Conservation (phyloP, 2,329 filamentous ascomycete genomes). For the Xylaria sp. region DNA sequence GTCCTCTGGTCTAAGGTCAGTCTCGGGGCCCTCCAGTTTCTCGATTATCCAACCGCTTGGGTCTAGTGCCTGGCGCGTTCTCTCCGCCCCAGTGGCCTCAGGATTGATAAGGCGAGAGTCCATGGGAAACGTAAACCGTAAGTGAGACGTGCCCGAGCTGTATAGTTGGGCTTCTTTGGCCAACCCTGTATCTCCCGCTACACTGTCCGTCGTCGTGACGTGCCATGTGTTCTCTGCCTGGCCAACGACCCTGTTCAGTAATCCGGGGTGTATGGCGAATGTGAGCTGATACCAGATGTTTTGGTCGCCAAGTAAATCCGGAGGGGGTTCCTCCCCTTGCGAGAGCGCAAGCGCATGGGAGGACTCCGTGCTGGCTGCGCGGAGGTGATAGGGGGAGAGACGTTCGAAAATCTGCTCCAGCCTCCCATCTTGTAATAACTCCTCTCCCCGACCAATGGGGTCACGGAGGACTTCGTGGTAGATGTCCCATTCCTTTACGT, state of each 20-base stretch:
- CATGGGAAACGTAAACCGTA: constrained; percentile 41
- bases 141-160: constrained; percentile 33
- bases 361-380: constrained; percentile 33
- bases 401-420: constrained; percentile 47
- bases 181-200: constrained; percentile 50
- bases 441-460: constrained; percentile 52
- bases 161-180: constrained; percentile 50
- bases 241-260: constrained; percentile 56
- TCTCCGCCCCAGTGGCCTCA: constrained; percentile 34
- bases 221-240: constrained; percentile 52
- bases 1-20: constrained; percentile 44
- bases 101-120: constrained; percentile 38
- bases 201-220: constrained; percentile 59
- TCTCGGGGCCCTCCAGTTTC: constrained; percentile 43
- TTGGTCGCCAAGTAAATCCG: constrained; percentile 38
- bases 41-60: constrained; percentile 55
- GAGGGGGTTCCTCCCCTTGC: constrained; percentile 31
- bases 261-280: constrained; percentile 49
- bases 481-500: constrained; percentile 51
- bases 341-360: constrained; percentile 15
- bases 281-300: constrained; percentile 60
- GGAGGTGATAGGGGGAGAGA: constrained; percentile 54
- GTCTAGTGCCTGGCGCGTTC: constrained; percentile 42
- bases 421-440: constrained; percentile 50
- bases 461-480: constrained; percentile 61